A percentile compares a stretch with the other conserved stretches of the same genome.
Evolutionary conservation across 352 stramenopile species (phyloP).

Genomic region (Phytophthora aleatoria): DNA sequence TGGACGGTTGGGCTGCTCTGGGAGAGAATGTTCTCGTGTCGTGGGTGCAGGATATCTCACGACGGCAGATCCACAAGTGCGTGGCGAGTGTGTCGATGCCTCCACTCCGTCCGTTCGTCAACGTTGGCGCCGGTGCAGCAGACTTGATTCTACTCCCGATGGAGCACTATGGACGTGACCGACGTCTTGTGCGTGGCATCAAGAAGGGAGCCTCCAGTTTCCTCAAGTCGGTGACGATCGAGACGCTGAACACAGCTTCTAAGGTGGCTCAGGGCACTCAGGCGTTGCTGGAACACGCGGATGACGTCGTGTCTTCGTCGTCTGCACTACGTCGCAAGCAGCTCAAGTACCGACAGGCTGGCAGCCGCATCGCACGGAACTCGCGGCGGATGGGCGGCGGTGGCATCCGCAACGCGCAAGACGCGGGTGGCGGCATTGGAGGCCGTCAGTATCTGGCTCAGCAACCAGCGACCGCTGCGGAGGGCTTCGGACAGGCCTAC

Average conservation of each 20-base stretch:
- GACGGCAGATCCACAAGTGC: constrained; percentile 90
- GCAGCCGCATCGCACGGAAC: constrained; percentile 80
- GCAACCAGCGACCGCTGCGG: constrained; percentile 80
- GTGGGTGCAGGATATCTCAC: constrained; percentile 89
- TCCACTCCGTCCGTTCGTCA: constrained; percentile 82
- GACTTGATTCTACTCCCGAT: constrained; percentile 88
- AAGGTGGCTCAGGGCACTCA: constrained; percentile 86
- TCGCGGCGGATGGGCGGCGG: constrained; percentile 78
- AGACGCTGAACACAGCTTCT: constrained; percentile 85
- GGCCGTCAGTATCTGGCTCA: constrained; percentile 83
- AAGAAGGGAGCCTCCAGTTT: constrained; percentile 90
- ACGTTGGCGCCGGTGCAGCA: constrained; percentile 84
- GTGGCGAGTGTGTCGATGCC: constrained; percentile 89
- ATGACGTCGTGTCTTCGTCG: constrained; percentile 79
- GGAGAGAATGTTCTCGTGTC: constrained; percentile 81
- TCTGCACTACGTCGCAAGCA: constrained; percentile 68
- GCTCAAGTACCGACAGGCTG: constrained; percentile 80
- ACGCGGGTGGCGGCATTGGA: constrained; percentile 72
- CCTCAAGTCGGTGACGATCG: constrained; percentile 87
- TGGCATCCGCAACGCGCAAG: constrained; percentile 76
- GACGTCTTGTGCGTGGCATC: constrained; percentile 79
- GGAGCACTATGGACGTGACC: constrained; percentile 85
- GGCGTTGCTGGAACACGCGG: constrained; percentile 78
- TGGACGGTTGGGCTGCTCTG: constrained; percentile 78
- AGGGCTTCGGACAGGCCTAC: constrained; percentile 86